A percentile compares a stretch with the other conserved stretches of the same genome.
These are phyloP conservation scores for Centrapalus pauciflorus DNA, from an alignment of 129 eudicot species.

Conservation along the genomic window DNA sequence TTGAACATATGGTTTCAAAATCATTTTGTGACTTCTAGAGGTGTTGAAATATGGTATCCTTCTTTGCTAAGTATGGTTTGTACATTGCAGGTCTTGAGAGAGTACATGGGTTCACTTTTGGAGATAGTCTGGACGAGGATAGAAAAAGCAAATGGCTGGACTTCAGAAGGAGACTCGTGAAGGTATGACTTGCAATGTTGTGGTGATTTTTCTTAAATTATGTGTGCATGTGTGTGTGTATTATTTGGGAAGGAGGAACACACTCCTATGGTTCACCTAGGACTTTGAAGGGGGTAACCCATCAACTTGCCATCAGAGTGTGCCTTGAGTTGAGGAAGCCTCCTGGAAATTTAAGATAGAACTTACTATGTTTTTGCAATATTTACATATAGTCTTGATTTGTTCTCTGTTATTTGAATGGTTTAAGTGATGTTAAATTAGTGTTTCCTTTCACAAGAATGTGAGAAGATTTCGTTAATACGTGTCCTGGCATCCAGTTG, in stretches of 20 bases:
- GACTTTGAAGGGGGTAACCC: not conserved
- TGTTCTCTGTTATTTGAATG: not conserved
- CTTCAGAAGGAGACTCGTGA: slow-evolving; percentile 55
- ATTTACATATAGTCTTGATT: not conserved
- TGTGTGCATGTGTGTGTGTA: not conserved
- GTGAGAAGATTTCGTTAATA: too few species aligned
- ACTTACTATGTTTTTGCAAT: not conserved
- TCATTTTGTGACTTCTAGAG: not conserved
- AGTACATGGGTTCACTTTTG: slow-evolving; percentile 92
- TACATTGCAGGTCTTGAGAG: slow-evolving; percentile 72
- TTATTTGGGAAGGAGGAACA: not conserved
- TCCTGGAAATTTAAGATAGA: not conserved
- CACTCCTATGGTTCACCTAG: not conserved
- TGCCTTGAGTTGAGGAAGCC: not conserved
- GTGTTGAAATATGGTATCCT: not conserved
- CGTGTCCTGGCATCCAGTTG: too few species aligned
- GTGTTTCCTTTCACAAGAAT: too few species aligned
- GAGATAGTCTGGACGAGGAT: slow-evolving; percentile 79
- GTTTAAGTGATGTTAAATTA: too few species aligned
- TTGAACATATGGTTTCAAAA: not conserved
- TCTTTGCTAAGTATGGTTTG: not conserved
- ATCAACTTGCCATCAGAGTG: not conserved
- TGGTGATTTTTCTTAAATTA: not conserved
- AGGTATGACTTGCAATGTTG: slow-evolving; percentile 34
- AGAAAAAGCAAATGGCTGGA: slow-evolving; percentile 71